These are phyloP conservation scores for Wallacemonas collosoma DNA, from an alignment of 208 protist genomes.

Conservation along the genomic window DNA sequence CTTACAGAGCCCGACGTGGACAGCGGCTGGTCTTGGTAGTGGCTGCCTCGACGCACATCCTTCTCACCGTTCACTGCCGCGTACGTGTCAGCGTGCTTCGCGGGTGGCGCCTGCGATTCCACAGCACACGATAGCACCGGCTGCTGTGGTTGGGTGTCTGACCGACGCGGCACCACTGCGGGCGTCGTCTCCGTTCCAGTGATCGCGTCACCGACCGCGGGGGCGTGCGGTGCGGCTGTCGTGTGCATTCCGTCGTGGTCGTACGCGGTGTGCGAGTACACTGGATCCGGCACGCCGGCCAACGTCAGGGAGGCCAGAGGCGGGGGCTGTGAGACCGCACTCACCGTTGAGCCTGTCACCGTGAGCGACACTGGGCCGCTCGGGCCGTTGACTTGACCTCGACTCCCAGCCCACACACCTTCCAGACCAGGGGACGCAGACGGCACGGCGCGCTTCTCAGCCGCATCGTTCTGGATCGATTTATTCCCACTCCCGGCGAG, in stretches of 20 bases:
- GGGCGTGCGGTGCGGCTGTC: not conserved
- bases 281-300: not conserved
- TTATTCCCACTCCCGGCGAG: not conserved
- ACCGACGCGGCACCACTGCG: not conserved
- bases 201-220: too few species aligned
- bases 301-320: constrained; percentile 6
- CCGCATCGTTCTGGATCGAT: not conserved
- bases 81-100: too few species aligned
- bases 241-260: not conserved
- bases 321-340: not conserved
- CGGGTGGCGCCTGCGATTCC: too few species aligned
- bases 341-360: too few species aligned
- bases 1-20: too few species aligned
- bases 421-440: not conserved
- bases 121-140: not conserved
- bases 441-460: not conserved
- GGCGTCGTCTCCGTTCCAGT: not conserved
- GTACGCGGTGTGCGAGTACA: not conserved
- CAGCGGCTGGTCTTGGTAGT: too few species aligned
- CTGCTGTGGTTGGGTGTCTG: not conserved
- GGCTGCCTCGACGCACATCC: too few species aligned
- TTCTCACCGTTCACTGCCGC: too few species aligned
- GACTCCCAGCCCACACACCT: not conserved
- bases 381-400: too few species aligned
- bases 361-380: too few species aligned